These are phyloP conservation scores for Takashimella koratensis DNA, from an alignment of 1,284 basidiomycete species.

Conservation along the genomic window DNA sequence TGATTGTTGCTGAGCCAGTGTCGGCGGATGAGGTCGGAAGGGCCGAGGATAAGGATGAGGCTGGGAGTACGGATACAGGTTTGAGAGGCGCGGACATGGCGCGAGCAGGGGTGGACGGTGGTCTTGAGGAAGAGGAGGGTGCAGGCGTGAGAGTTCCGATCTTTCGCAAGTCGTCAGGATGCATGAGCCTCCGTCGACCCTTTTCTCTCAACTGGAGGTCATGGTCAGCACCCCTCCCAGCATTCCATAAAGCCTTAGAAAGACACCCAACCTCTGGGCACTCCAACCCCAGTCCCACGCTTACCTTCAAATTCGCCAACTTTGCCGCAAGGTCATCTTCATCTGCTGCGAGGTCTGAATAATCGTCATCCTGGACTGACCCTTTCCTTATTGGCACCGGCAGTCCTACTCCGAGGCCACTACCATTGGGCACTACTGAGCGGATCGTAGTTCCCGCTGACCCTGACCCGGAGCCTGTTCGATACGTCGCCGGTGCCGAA, in stretches of 20 bases:
- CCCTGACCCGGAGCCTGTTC: too few relatives aligned
- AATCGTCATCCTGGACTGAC: conserved; percentile 60
- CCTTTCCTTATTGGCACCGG: neutral
- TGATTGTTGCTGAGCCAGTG: too few relatives aligned
- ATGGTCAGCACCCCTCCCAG: too few relatives aligned
- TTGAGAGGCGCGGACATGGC: neutral
- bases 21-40: too few relatives aligned
- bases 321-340: conserved; percentile 87
- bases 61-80: too few relatives aligned
- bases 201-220: conserved; percentile 57
- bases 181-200: conserved; percentile 68
- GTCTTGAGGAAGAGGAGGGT: conserved; percentile 18
- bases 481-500: too few relatives aligned
- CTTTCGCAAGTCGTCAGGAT: conserved; percentile 70
- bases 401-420: neutral
- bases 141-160: conserved; percentile 54
- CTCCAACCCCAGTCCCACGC: neutral
- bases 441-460: too few relatives aligned
- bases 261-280: neutral
- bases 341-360: conserved; percentile 76
- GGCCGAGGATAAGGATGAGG: too few relatives aligned
- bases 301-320: conserved; percentile 74
- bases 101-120: neutral
- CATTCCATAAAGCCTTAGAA: neutral
- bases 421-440: conserved; percentile 2